Evolutionary conservation across 148 eudicot species (phyloP).

Genomic region (Diospyros lotus): DNA sequence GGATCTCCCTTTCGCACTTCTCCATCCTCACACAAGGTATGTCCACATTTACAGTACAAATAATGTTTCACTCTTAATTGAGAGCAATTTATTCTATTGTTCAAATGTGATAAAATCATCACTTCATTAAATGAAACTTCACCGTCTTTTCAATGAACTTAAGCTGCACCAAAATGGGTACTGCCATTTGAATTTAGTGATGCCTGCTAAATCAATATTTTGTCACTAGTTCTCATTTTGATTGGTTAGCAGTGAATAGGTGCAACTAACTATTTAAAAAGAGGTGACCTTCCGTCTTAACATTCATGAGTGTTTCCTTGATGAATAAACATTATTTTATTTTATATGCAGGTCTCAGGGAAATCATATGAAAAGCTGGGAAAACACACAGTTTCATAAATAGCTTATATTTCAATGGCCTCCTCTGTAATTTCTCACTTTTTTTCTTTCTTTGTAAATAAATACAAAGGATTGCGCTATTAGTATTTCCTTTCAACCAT

Average conservation of each 20-base stretch:
- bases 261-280: no score
- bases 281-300: no score
- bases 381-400: constrained; percentile 12
- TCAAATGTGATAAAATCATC: background rate
- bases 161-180: background rate
- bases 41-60: constrained; percentile 6
- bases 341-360: constrained; percentile 27
- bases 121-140: no score
- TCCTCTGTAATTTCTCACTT: no score
- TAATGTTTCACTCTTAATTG: background rate
- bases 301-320: no score
- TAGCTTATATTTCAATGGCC: no score
- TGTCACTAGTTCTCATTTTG: background rate
- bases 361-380: constrained; percentile 35
- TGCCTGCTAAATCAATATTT: background rate
- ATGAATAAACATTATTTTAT: background rate
- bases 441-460: no score
- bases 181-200: no score
- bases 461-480: no score
- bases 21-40: constrained; percentile 35
- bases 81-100: background rate
- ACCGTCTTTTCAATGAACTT: no score
- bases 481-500: no score
- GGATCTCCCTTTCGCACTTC: constrained; percentile 23
- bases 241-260: background rate